A percentile compares a stretch with the other conserved stretches of the same genome.
phyloP scores from a whole-genome alignment of 192 early-diverging fungal species.

The Linnemannia schmuckeri region DNA sequence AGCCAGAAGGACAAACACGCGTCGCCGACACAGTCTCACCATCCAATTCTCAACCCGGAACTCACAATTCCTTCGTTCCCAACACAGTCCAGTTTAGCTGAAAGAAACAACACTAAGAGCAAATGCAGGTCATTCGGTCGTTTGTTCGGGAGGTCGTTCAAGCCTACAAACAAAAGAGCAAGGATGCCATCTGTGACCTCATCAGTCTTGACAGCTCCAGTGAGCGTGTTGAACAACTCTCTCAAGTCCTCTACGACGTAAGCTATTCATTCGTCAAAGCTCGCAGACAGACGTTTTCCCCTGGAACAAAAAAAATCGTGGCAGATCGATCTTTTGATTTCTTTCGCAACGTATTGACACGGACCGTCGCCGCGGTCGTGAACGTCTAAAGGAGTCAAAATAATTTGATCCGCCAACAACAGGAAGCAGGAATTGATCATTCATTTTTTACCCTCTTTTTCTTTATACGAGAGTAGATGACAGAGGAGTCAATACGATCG shows the following conservation, averaged over 20 bases:
- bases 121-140: slow-evolving; percentile 29
- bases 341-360: too few relatives aligned
- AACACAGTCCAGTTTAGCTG: not conserved
- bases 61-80: not conserved
- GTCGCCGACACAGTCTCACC: not conserved
- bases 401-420: not conserved
- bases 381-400: not conserved
- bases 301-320: too few relatives aligned
- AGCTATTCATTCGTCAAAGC: not conserved
- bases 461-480: slow-evolving; percentile 23
- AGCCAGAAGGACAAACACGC: not conserved
- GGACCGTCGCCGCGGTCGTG: too few relatives aligned
- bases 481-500: slow-evolving; percentile 24
- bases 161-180: slow-evolving; percentile 22
- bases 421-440: not conserved
- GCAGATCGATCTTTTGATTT: too few relatives aligned
- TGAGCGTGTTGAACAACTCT: slow-evolving; percentile 7
- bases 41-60: not conserved
- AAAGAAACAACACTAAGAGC: not conserved
- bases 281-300: too few relatives aligned
- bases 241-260: slow-evolving; percentile 33
- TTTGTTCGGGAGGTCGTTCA: slow-evolving; percentile 17
- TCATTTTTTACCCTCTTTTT: not conserved
- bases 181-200: slow-evolving; percentile 22
- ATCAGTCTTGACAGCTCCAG: slow-evolving; percentile 26